phyloP scores from a whole-genome alignment of 495 filamentous ascomycete species.

The Aspergillus kassunensis region DNA sequence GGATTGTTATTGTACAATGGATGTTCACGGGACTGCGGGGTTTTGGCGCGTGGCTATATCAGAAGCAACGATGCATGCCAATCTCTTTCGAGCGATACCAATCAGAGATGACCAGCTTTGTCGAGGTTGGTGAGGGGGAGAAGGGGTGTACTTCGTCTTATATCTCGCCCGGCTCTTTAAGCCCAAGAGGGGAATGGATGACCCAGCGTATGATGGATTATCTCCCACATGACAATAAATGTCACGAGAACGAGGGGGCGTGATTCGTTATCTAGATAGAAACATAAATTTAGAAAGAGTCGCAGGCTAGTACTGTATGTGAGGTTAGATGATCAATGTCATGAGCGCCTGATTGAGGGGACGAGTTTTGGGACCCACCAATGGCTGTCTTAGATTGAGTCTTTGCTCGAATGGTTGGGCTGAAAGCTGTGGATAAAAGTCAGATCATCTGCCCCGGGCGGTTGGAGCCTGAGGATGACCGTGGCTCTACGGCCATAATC shows the following conservation, averaged over 20 bases:
- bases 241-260: conserved; percentile 14
- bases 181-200: neutral
- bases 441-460: too few relatives aligned
- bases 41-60: conserved; percentile 22
- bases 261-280: conserved; percentile 5
- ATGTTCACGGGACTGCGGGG: conserved; percentile 26
- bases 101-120: conserved; percentile 11
- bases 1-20: conserved; percentile 12
- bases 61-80: conserved; percentile 3
- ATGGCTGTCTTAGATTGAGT: conserved; percentile 8
- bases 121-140: neutral
- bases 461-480: too few relatives aligned
- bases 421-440: conserved; percentile 16
- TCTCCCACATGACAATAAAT: conserved; percentile 23
- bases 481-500: too few relatives aligned
- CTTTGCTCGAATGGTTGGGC: conserved; percentile 11
- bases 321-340: too few relatives aligned
- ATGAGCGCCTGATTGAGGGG: conserved; percentile 7
- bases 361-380: conserved; percentile 12
- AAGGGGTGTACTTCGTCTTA: neutral
- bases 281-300: conserved; percentile 14
- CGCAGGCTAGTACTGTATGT: too few relatives aligned
- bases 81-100: neutral
- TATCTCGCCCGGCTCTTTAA: neutral
- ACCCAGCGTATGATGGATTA: conserved; percentile 15